phyloP scores from a whole-genome alignment of 2,329 filamentous ascomycete genomes.

The Hysterium pulicare region DNA sequence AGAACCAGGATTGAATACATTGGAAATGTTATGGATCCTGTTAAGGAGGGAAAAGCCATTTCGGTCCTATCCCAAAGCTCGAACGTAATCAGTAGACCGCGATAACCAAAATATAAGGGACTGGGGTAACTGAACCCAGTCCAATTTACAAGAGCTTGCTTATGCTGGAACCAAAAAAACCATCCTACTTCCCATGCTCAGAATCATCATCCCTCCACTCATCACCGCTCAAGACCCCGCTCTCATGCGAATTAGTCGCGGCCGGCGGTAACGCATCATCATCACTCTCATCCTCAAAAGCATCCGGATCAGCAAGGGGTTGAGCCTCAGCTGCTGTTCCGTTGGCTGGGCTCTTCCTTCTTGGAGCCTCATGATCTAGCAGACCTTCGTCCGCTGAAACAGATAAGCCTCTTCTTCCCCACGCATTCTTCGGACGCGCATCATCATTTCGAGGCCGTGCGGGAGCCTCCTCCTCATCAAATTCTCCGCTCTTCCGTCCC shows the following conservation, averaged over 20 bases:
- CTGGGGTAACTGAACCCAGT: no score
- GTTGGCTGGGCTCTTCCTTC: slow-evolving; percentile 14
- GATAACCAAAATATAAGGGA: no score
- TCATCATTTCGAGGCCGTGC: slow-evolving; percentile 38
- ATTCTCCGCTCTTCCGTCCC: slow-evolving; percentile 53
- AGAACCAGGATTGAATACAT: no score
- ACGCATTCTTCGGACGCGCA: slow-evolving; percentile 42
- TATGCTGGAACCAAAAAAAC: neutral
- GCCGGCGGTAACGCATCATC: slow-evolving; percentile 36
- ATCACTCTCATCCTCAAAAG: slow-evolving; percentile 46
- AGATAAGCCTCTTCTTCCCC: slow-evolving; percentile 58
- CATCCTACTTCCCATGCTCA: slow-evolving; percentile 13
- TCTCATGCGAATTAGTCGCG: slow-evolving; percentile 17
- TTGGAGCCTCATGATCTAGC: slow-evolving; percentile 29
- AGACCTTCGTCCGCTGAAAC: slow-evolving; percentile 58
- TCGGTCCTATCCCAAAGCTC: no score
- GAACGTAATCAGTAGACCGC: no score
- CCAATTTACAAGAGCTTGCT: no score
- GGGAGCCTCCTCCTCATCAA: slow-evolving; percentile 60
- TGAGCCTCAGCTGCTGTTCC: slow-evolving; percentile 29
- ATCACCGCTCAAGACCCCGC: slow-evolving; percentile 32
- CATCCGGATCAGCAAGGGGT: slow-evolving; percentile 44
- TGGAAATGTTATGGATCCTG: no score
- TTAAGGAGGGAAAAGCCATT: no score
- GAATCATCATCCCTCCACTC: slow-evolving; percentile 38